Conservation (phyloP, 2,329 filamentous ascomycete species). For the Nectriaceae sp. region DNA sequence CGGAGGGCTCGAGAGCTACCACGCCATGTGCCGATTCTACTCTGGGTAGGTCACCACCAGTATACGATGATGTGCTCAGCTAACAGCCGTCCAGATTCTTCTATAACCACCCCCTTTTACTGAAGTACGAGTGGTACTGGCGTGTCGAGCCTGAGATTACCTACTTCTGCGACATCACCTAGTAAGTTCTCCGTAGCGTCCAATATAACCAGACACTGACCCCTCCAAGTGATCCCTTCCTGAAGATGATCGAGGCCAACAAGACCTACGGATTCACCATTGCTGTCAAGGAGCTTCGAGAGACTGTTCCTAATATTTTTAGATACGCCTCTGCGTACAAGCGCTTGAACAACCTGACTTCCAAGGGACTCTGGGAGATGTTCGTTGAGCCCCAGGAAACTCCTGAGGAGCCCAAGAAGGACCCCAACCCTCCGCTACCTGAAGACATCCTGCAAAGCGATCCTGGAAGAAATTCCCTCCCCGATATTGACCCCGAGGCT, state of each 20-base stretch:
- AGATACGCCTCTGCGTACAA: conserved; percentile 98
- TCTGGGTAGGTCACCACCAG: conserved; percentile 69
- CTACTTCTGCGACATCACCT: conserved; percentile 99
- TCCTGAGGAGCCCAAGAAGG: conserved; percentile 59
- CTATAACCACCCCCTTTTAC: conserved; percentile 91
- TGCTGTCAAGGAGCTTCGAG: conserved; percentile 94
- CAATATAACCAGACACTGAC: conserved; percentile 10
- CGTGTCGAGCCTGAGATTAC: conserved; percentile 98
- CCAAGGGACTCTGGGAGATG: conserved; percentile 97
- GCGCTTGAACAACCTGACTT: conserved; percentile 84
- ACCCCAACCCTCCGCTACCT: conserved; percentile 67
- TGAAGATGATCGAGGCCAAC: conserved; percentile 90
- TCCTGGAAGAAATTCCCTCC: conserved; percentile 68
- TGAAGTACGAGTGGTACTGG: conserved; percentile 99
- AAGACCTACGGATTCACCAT: conserved; percentile 99
- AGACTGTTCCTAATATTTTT: conserved; percentile 98
- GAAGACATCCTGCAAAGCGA: conserved; percentile 81
- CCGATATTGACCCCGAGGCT: conserved; percentile 82
- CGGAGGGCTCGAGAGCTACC: conserved; percentile 96
- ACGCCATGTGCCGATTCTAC: conserved; percentile 99
- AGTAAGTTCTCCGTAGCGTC: conserved; percentile 54
- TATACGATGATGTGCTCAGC: conserved; percentile 7
- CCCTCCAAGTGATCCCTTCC: conserved; percentile 77
- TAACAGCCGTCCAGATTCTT: conserved; percentile 66
- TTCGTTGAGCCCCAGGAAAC: conserved; percentile 79